Base-by-base conservation (phyloP, 2,329 filamentous ascomycete species). In the Boeremia exigua region DNA sequence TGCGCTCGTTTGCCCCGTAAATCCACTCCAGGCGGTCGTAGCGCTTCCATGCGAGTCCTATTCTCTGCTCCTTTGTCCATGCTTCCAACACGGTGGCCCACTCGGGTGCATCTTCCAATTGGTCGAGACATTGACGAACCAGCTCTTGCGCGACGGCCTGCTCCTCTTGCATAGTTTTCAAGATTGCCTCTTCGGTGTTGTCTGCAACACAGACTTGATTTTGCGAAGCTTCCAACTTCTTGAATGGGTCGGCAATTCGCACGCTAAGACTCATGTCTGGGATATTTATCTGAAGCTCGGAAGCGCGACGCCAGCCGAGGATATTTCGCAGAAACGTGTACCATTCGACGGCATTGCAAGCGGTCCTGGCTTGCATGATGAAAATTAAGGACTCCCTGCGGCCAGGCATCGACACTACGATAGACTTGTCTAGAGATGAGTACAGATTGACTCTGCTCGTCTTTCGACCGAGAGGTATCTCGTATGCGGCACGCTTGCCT, bases 11-110 rank as follows among this genome's bases (percentile, higher is more conserved):
- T 10, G 79, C 78, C 14, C 87, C 87, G 69, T 87, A 81, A 4
- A 89, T 78, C 87, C 87, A 89, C 72, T 89, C 87, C 14, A 89
- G 75, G 23, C 87, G 80, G 65, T 89, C 87, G 66, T 89, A 89
- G 40, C 87, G 80, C 71, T 86, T 87, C 87, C 87, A 89, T 3
- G 85, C 86, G 43, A 89, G 78, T 3, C 87, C 87, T 68, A 89
- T 84, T 25, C 82, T 82, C 55, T 84, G 81, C 19, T 81, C 76
- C 46, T 80, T 80, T 4, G 80, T 78, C 87, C 87, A 89, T n/a
- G 77, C 70, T 32, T 82, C 78, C 11, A 88, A 67, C 2, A 89
- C 80, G 43, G 85, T 80, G 6, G 78, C 74, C 85, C 86, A 89
- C 63, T 88, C 84, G 0, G 80, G 75, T 30, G 81, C 78, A 23